Evolutionary conservation across 2,329 filamentous ascomycete species (phyloP).

Genomic region (Rugonectria rugulosa): DNA sequence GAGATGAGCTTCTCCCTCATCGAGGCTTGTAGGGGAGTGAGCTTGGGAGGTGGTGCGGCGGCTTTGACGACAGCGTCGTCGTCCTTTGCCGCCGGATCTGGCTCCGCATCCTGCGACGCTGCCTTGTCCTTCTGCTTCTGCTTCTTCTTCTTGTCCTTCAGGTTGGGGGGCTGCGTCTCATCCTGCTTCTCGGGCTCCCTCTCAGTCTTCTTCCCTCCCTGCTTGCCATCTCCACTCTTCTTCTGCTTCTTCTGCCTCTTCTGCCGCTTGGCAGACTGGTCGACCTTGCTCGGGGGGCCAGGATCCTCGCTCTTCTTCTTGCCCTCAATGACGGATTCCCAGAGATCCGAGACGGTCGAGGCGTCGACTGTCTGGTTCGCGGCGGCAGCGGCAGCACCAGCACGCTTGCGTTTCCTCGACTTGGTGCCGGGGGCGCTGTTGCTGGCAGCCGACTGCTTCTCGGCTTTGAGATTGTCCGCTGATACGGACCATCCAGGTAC

Average conservation of each 20-base stretch:
- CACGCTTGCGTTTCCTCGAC: slow-evolving; percentile 66
- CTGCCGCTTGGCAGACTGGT: slow-evolving; percentile 45
- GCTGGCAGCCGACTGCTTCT: slow-evolving; percentile 56
- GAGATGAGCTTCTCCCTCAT: slow-evolving; percentile 97
- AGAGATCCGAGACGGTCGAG: slow-evolving; percentile 79
- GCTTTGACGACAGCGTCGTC: slow-evolving; percentile 34
- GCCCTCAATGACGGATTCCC: slow-evolving; percentile 81
- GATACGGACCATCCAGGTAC: slow-evolving; percentile 92
- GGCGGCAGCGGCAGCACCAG: slow-evolving; percentile 30
- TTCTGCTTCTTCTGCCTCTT: slow-evolving; percentile 45
- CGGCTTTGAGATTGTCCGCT: slow-evolving; percentile 73
- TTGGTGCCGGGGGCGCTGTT: slow-evolving; percentile 50
- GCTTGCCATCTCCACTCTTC: slow-evolving; percentile 39
- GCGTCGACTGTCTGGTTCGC: slow-evolving; percentile 61
- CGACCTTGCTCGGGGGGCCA: slow-evolving; percentile 20
- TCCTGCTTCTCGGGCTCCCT: slow-evolving; percentile 19
- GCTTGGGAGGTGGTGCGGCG: slow-evolving; percentile 56
- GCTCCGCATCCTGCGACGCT: neutral
- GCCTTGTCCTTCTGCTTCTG: slow-evolving; percentile 30
- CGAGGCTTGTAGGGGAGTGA: slow-evolving; percentile 90
- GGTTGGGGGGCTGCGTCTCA: slow-evolving; percentile 39
- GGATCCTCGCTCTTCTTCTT: slow-evolving; percentile 51
- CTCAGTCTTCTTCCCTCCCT: slow-evolving; percentile 27
- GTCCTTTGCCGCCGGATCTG: slow-evolving; percentile 20
- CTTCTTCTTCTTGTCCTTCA: slow-evolving; percentile 43